Evolutionary conservation across 2,329 filamentous ascomycete genomes (phyloP).

Genomic region (Penicillium sp.): DNA sequence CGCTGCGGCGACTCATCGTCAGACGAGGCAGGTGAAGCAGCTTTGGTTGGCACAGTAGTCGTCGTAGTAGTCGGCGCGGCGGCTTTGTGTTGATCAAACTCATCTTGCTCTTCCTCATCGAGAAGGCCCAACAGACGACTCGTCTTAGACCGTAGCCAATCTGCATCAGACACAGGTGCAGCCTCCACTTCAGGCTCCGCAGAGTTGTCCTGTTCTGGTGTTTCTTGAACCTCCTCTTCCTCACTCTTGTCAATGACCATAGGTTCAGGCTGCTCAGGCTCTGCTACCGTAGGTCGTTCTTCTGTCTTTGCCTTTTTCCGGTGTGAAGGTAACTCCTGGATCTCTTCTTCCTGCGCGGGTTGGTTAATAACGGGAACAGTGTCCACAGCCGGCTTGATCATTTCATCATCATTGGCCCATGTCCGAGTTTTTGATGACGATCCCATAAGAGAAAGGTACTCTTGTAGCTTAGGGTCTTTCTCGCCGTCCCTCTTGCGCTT

Average conservation of each 20-base stretch:
- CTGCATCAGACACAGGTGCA: slow-evolving; percentile 64
- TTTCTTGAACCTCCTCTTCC: slow-evolving; percentile 19
- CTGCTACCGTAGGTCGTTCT: slow-evolving; percentile 50
- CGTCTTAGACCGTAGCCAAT: slow-evolving; percentile 89
- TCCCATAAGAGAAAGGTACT: slow-evolving; percentile 83
- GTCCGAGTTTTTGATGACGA: slow-evolving; percentile 63
- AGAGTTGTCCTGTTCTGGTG: slow-evolving; percentile 17
- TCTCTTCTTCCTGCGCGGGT: slow-evolving; percentile 19
- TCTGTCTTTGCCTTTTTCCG: slow-evolving; percentile 47
- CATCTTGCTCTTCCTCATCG: slow-evolving; percentile 60
- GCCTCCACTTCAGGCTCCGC: slow-evolving; percentile 31
- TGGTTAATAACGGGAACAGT: slow-evolving; percentile 23
- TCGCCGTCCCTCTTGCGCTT: slow-evolving; percentile 48
- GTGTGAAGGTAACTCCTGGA: slow-evolving; percentile 44
- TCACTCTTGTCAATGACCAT: slow-evolving; percentile 28
- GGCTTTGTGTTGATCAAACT: slow-evolving; percentile 36
- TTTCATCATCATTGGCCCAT: slow-evolving; percentile 57
- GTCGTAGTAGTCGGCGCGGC: slow-evolving; percentile 16
- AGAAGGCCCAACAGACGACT: slow-evolving; percentile 81
- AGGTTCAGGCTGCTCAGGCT: slow-evolving; percentile 20
- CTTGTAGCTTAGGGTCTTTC: slow-evolving; percentile 78
- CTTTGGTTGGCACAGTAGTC: slow-evolving; percentile 6
- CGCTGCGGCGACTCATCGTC: not conserved
- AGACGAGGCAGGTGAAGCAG: slow-evolving; percentile 1
- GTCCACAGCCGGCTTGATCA: slow-evolving; percentile 30